Evolutionary conservation across 768 basidiomycete species (phyloP).

Genomic region (Sarcodon sp.): DNA sequence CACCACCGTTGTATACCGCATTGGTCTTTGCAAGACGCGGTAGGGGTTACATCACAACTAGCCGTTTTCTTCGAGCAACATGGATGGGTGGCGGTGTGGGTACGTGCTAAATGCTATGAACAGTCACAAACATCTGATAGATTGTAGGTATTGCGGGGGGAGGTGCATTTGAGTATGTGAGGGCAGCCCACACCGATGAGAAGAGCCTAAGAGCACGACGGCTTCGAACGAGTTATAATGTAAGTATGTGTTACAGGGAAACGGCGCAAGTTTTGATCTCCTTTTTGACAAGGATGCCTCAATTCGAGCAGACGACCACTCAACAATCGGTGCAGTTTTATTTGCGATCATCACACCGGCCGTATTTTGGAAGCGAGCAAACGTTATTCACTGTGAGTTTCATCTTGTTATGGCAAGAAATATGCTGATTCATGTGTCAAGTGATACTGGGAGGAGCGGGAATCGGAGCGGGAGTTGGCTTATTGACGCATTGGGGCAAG

Average conservation of each 20-base stretch:
- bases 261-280: not conserved
- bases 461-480: slow-evolving; percentile 47
- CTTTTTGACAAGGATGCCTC: slow-evolving; percentile 32
- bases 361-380: slow-evolving; percentile 60
- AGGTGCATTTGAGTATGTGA: slow-evolving; percentile 47
- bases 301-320: slow-evolving; percentile 58
- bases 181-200: slow-evolving; percentile 40
- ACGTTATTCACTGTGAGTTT: slow-evolving; percentile 41
- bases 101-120: slow-evolving; percentile 12
- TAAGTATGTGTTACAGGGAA: slow-evolving; percentile 13
- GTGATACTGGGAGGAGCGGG: slow-evolving; percentile 66
- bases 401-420: not conserved
- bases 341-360: slow-evolving; percentile 54
- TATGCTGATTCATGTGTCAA: slow-evolving; percentile 12
- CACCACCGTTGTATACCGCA: slow-evolving; percentile 46
- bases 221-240: slow-evolving; percentile 45
- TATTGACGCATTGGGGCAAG: slow-evolving; percentile 42
- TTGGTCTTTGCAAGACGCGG: slow-evolving; percentile 43
- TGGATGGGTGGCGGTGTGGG: slow-evolving; percentile 61
- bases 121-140: not conserved
- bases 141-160: slow-evolving; percentile 32
- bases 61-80: slow-evolving; percentile 54
- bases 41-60: slow-evolving; percentile 39
- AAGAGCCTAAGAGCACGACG: slow-evolving; percentile 36
- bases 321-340: slow-evolving; percentile 60